Percentiles rank a stretch among this genome's conserved stretches.
phyloP scores from a whole-genome alignment of 2,329 filamentous ascomycete genomes.

The Diaporthe vexans region DNA sequence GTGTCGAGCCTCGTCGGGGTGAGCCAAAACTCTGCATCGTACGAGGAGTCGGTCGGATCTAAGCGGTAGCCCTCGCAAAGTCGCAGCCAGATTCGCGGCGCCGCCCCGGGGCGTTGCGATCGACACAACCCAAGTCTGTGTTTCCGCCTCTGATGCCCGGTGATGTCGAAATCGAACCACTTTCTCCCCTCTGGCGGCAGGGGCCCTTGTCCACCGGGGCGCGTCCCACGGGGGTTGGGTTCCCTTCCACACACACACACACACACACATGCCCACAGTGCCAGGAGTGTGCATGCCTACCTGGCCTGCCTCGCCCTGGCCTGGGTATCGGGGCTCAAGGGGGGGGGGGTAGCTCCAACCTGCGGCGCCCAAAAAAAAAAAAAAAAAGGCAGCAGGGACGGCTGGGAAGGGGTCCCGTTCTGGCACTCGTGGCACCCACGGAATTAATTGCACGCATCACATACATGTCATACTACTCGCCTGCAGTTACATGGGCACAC shows the following conservation, averaged over 20 bases:
- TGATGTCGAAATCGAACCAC: constrained; percentile 41
- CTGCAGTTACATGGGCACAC: background rate
- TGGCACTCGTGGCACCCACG: background rate
- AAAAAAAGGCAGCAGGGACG: no score
- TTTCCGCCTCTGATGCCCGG: constrained; percentile 33
- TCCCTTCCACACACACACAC: background rate
- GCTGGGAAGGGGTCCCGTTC: background rate
- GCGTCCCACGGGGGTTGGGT: constrained; percentile 6
- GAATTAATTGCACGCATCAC: constrained; percentile 6
- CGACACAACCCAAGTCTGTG: constrained; percentile 36
- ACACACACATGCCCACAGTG: no score
- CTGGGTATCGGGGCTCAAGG: background rate
- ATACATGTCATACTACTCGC: background rate
- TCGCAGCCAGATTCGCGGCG: constrained; percentile 29
- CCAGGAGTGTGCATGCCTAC: background rate
- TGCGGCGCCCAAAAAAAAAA: background rate
- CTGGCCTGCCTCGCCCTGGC: background rate
- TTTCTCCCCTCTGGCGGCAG: constrained; percentile 34
- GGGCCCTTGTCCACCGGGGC: constrained; percentile 23
- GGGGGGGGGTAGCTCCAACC: background rate
- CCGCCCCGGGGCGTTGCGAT: constrained; percentile 24
- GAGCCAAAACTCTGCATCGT: constrained; percentile 35
- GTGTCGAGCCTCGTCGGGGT: background rate
- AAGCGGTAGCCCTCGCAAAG: constrained; percentile 10
- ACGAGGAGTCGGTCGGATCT: constrained; percentile 22